Conservation (phyloP, 2,329 filamentous ascomycete species). For the Ceratocystis destructans region DNA sequence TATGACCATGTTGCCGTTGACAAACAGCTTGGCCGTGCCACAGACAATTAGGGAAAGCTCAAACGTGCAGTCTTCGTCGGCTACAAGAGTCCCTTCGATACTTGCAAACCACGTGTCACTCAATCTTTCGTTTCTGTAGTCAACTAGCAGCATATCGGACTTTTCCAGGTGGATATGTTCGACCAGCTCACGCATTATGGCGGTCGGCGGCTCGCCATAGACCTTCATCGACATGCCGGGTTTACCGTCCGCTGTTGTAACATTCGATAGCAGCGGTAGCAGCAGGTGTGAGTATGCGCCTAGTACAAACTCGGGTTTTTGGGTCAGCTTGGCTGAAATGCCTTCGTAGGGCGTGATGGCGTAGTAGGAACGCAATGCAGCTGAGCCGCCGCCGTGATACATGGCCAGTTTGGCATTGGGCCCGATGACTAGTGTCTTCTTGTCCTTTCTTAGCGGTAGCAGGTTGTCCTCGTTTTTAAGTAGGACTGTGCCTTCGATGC, state of each 20-base stretch:
- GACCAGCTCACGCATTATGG: constrained; percentile 34
- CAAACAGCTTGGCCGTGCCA: constrained; percentile 50
- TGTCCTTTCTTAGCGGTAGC: constrained; percentile 49
- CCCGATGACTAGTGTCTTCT: constrained; percentile 45
- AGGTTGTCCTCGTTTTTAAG: constrained; percentile 55
- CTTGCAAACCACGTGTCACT: constrained; percentile 45
- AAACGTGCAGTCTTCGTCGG: constrained; percentile 46
- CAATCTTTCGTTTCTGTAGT: constrained; percentile 40
- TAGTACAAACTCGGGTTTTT: constrained; percentile 38
- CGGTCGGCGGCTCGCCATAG: constrained; percentile 44
- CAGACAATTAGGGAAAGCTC: constrained; percentile 54
- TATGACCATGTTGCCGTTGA: constrained; percentile 48
- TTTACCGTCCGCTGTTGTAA: constrained; percentile 39
- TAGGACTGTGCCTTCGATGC: constrained; percentile 56
- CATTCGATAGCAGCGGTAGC: constrained; percentile 43
- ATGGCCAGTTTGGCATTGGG: constrained; percentile 44
- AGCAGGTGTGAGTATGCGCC: constrained; percentile 53
- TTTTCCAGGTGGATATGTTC: constrained; percentile 37
- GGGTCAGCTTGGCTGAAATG: constrained; percentile 41
- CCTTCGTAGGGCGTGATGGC: constrained; percentile 61
- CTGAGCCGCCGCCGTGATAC: constrained; percentile 53
- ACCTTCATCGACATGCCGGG: constrained; percentile 48
- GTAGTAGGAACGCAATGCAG: constrained; percentile 46
- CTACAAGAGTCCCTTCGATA: constrained; percentile 45
- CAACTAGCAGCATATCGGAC: constrained; percentile 37